Percentiles rank a stretch among this genome's conserved stretches.
Evolutionary conservation across 139 green algal species (phyloP).

Genomic region (Volvox africanus): DNA sequence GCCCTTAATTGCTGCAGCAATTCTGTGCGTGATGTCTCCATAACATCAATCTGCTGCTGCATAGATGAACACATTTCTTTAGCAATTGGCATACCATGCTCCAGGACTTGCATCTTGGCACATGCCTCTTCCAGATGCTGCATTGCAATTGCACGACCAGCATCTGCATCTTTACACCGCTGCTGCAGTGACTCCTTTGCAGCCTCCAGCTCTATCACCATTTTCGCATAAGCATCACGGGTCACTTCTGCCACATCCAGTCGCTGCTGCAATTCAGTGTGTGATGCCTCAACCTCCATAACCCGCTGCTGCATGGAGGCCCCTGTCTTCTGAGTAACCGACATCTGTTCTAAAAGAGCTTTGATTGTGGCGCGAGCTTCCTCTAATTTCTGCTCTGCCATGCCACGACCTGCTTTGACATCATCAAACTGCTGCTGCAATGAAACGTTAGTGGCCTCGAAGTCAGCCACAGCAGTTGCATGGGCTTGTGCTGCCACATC

Average conservation of each 20-base stretch:
- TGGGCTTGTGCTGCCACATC: not conserved
- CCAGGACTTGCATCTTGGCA: not conserved
- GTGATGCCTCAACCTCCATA: not conserved
- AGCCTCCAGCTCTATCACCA: not conserved
- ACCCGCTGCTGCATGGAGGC: not conserved
- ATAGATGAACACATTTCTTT: no score
- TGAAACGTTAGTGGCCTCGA: not conserved
- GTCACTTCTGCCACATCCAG: not conserved
- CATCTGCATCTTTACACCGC: not conserved
- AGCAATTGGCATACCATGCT: not conserved
- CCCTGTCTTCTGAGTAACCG: not conserved
- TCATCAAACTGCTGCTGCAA: slow-evolving; percentile 1
- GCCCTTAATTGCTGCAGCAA: not conserved
- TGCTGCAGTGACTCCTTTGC: not conserved
- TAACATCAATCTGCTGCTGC: not conserved
- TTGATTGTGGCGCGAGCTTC: not conserved
- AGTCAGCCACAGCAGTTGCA: not conserved
- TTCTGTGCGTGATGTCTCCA: not conserved
- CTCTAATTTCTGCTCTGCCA: not conserved
- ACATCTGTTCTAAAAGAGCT: not conserved
- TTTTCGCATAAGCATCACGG: not conserved
- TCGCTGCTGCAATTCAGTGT: not conserved
- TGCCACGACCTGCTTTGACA: not conserved
- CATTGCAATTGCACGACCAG: not conserved
- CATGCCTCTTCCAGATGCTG: not conserved